Base-by-base conservation (phyloP, 345 rosid genomes). In the Limnanthes douglasii region DNA sequence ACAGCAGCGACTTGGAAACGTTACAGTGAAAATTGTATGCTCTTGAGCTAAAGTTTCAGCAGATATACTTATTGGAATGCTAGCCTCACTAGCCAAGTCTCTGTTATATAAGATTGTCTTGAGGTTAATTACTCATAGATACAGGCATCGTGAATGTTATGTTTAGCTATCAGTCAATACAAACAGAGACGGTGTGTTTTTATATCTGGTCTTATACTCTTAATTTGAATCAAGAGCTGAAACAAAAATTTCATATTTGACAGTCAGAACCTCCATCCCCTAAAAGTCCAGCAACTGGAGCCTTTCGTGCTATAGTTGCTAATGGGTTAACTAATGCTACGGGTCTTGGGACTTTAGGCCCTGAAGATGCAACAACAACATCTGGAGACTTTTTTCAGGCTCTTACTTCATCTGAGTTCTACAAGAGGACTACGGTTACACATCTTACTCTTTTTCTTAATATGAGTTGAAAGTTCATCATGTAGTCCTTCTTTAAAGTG, bases 201-300 rank as follows among this genome's bases (percentile, higher is more conserved):
- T 21, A 21, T 21, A 21, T 26, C 2, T 26, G 30, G 30, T n/a
- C 12, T 28, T 12, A 7, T 28, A 28, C 13, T 28, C 11, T 6
- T 11, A 6, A 5, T 28, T 28, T 11, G 29, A 5, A 6, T 12
- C 16, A 22, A 36, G 20, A 28, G 11, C 5, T 34, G 14, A 30
- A 20, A 41, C 10, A 8, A 14, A 33, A 25, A 2, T 5, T 3
- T 20, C 21, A 43, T 8, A 8, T 42, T 31, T 35, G 5, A 46
- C 75, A 92, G 96, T 60, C 88, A 18, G 99, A 92, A 49, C 93
- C 99, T 31, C 68, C 88, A 26, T 92, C 99, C 30, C 99, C 96
- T 8, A 69, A 75, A 54, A 85, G 73, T 37, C 71, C 64, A 15
- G 57, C 68, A 28, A 75, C 73, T n/a, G 48, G 62, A 18, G 59